Evolutionary conservation across 73 alveolate species (phyloP), one percentile per base, ranked within the genome.

Genomic region (Symbiodinium natans): DNA sequence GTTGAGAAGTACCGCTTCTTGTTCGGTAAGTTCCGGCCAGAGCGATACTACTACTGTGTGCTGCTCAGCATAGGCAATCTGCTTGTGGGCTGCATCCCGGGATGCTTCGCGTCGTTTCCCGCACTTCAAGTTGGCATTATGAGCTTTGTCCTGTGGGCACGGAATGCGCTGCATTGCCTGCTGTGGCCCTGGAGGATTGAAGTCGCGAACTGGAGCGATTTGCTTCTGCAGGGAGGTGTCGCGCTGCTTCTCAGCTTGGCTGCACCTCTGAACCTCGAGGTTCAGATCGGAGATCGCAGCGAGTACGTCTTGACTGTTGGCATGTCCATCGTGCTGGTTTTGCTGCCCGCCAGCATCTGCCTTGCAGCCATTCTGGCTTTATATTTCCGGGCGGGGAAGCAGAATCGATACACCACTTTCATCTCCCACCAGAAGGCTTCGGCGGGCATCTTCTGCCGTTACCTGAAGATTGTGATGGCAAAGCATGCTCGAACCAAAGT

Each of bases 121-220:
- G 41, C 48, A 27, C 5, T 75, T 38, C 86, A 75, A 2, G 48
- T 75, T 13, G 42, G 86, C 29, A 5, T 27, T 33, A n/a, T 75
- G 42, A 13, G 33, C 27, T 6, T 25, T 8, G 27, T 75, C 33
- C 46, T 75, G 27, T 31, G 42, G 33, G n/a, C 46, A 27, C 41
- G 43, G 33, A 33, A 11, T 34, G 86, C 27, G 21, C 11, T 75
- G 15, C 46, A 13, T 0, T 75, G 86, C 46, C n/a, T 75, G 41
- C 46, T 75, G 42, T 75, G 86, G 86, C 86, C 86, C 48, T 75
- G 86, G 86, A 13, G 86, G 13, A 25, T 13, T 17, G 46, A 75
- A 11, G 86, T 23, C 48, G 86, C 86, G 19, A 75, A 75, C 43
- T 75, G 86, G 86, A 75, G 48, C n/a, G 86, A 75, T 6, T 27